A percentile compares a stretch with the other conserved stretches of the same genome.
phyloP scores from a whole-genome alignment of 352 stramenopile genomes.

The Phytophthora meadii region DNA sequence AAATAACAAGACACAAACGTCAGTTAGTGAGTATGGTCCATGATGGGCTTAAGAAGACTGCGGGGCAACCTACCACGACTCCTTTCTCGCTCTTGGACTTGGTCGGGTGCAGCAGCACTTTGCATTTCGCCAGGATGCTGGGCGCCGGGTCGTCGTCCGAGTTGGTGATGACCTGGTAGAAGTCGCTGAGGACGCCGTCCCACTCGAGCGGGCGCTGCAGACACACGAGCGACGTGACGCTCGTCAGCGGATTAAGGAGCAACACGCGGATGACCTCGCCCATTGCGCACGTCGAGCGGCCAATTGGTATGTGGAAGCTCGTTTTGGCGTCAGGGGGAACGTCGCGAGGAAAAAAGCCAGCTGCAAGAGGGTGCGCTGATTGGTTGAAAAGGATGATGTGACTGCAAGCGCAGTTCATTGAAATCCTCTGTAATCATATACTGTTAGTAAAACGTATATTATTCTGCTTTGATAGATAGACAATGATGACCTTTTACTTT shows the following conservation, averaged over 20 bases:
- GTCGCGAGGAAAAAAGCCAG: constrained; percentile 29
- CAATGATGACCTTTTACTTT: too few species aligned
- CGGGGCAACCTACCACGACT: constrained; percentile 47
- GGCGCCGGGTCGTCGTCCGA: constrained; percentile 75
- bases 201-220: constrained; percentile 82
- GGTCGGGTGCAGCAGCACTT: constrained; percentile 79
- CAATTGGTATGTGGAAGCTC: constrained; percentile 23
- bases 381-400: not conserved
- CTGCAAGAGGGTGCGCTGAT: not conserved
- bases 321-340: constrained; percentile 4
- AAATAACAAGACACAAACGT: not conserved
- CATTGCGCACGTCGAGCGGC: constrained; percentile 44
- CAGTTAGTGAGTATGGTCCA: too few species aligned
- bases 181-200: constrained; percentile 76
- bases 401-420: too few species aligned
- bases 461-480: too few species aligned
- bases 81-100: constrained; percentile 87
- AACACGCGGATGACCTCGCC: constrained; percentile 83
- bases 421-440: too few species aligned
- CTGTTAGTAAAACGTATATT: not conserved
- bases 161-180: constrained; percentile 87
- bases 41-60: too few species aligned
- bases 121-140: constrained; percentile 68
- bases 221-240: constrained; percentile 79
- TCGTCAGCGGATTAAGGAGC: constrained; percentile 74